phyloP scores from a whole-genome alignment of 2,329 filamentous ascomycete species.

The Elsinoe arachidis region DNA sequence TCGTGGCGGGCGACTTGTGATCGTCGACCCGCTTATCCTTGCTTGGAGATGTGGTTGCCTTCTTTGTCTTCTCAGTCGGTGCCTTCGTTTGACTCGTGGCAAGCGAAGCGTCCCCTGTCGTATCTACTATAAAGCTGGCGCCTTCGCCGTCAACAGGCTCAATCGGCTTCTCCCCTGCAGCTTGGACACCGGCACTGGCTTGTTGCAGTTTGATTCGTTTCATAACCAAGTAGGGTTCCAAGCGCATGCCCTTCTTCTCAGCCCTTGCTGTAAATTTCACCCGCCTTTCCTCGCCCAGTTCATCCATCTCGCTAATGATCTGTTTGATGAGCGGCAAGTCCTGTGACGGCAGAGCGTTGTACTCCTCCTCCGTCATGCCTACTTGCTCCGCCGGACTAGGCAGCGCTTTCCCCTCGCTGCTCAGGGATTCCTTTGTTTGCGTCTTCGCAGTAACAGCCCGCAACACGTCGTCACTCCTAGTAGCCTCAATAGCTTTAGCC shows the following conservation, averaged over 20 bases:
- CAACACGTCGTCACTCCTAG: not conserved
- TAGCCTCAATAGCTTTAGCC: not conserved
- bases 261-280: constrained; percentile 28
- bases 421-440: not conserved
- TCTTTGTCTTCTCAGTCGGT: not conserved
- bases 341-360: constrained; percentile 12
- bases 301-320: not conserved
- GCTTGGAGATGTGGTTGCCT: not conserved
- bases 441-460: not conserved
- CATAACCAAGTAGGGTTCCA: constrained; percentile 27
- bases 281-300: constrained; percentile 20
- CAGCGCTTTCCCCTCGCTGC: not conserved
- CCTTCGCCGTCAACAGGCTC: not conserved
- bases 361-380: constrained; percentile 8
- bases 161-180: not conserved
- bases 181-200: not conserved
- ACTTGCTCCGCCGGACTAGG: constrained; percentile 7
- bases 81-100: not conserved
- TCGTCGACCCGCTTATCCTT: not conserved
- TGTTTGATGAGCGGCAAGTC: constrained; percentile 17
- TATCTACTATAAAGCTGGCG: not conserved
- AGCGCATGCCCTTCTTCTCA: constrained; percentile 29
- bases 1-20: not conserved
- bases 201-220: constrained; percentile 20
- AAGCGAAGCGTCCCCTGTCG: not conserved